These are phyloP conservation scores for Coelastrella sp. DNA, from an alignment of 139 green algal genomes.

Conservation along the genomic window DNA sequence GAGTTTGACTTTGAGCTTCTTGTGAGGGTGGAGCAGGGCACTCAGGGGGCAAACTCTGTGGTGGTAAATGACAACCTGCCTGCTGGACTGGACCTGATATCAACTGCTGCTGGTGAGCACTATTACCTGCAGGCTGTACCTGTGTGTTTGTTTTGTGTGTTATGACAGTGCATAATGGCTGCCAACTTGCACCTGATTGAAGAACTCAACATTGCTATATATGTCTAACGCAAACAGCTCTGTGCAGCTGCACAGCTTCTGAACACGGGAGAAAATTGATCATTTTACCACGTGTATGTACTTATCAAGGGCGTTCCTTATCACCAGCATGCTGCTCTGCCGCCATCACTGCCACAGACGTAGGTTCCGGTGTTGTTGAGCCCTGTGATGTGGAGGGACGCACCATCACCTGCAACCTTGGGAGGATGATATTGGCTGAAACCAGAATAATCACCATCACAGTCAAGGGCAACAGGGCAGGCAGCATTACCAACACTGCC, in stretches of 20 bases:
- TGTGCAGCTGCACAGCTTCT: no score
- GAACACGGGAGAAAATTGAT: no score
- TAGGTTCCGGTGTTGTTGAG: neutral
- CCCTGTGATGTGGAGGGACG: neutral
- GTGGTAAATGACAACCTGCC: neutral
- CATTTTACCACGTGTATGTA: no score
- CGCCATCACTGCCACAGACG: neutral
- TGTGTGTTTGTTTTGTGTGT: neutral
- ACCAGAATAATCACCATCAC: neutral
- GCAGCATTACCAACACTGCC: neutral
- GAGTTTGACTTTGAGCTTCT: neutral
- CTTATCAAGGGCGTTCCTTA: no score
- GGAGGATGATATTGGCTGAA: neutral
- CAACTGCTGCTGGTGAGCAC: neutral
- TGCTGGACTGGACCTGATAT: neutral
- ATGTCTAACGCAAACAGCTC: no score
- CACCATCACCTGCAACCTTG: neutral
- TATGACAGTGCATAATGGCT: neutral
- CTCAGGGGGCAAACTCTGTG: neutral
- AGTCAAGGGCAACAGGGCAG: neutral
- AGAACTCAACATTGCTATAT: no score
- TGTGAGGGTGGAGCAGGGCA: neutral
- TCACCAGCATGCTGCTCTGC: neutral
- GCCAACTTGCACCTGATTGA: neutral
- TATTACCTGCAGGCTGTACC: neutral